Base-by-base conservation (phyloP, 129 eudicot genomes). In the Smallanthus sonchifolius region DNA sequence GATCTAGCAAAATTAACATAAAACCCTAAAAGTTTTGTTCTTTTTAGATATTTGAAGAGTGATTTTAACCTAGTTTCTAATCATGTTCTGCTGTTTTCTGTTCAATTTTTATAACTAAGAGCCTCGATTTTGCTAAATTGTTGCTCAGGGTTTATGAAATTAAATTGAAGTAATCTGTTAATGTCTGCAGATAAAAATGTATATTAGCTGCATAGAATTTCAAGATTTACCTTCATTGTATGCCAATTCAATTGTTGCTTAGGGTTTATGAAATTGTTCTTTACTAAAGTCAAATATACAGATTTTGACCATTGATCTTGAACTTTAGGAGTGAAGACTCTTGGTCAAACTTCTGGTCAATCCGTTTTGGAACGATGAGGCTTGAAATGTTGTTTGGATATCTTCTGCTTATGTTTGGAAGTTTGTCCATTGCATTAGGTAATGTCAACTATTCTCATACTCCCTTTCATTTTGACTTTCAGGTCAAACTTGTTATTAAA, bases 351-450 rank as follows among this genome's bases (percentile, higher is more conserved):
- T 48, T 32, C 63, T 19, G 45, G 55, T 65, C 67, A 44, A 72
- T 65, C 75, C 38, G 20, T 56, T 44, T 43, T 39, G 65, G 80
- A 65, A 79, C 83, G 56, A 92, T 88, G 93, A 85, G 75, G 94
- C 83, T 66, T 38, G 70, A 77, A 79, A 80, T 77, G 61, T 83
- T 86, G 83, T 74, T 82, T 63, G 86, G 73, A 72, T 78, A 77
- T 67, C 51, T 80, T 63, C 72, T 91, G 51, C 81, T 92, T 64
- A 61, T 84, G 7, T 65, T 61, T 68, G 79, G 75, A 74, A 67
- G 73, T 61, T 52, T 82, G 17, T 78, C 82, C 69, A 38, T 39
- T 49, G 72, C 87, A 57, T 67, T 47, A 81, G 96, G 97, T 87
- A 83, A 78, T 76, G 32, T 35, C 38, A 67, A 54, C 49, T 42